Conservation (phyloP, 352 stramenopile genomes). For the Phytophthora colocasiae region DNA sequence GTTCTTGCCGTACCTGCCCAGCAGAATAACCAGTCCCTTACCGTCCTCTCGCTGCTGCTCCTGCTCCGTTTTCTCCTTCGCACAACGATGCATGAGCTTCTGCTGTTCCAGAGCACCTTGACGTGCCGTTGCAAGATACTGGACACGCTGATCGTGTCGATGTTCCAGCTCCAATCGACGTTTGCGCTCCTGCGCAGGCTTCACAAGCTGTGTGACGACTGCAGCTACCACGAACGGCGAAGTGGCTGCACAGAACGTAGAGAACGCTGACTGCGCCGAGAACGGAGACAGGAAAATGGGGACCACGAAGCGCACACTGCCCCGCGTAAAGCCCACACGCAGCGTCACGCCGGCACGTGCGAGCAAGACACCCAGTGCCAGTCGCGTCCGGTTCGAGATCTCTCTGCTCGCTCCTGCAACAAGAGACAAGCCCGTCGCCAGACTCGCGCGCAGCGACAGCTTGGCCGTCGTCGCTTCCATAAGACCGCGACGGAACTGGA, state of each 20-base stretch:
- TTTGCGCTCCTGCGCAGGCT: slow-evolving; percentile 69
- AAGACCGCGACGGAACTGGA: slow-evolving; percentile 56
- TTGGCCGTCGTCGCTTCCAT: slow-evolving; percentile 53
- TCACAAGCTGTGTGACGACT: slow-evolving; percentile 69
- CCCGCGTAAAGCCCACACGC: slow-evolving; percentile 74
- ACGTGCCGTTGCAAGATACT: slow-evolving; percentile 66
- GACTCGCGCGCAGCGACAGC: slow-evolving; percentile 57
- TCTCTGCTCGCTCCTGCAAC: slow-evolving; percentile 60
- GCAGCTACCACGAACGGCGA: slow-evolving; percentile 74
- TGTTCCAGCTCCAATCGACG: slow-evolving; percentile 57
- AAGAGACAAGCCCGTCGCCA: slow-evolving; percentile 58
- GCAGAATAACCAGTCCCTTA: slow-evolving; percentile 73
- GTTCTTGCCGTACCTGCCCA: slow-evolving; percentile 81
- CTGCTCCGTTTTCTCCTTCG: slow-evolving; percentile 63
- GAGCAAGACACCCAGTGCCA: slow-evolving; percentile 70
- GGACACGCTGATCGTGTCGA: slow-evolving; percentile 51
- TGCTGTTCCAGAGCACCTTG: slow-evolving; percentile 72
- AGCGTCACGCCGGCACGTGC: slow-evolving; percentile 66
- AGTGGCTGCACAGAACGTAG: slow-evolving; percentile 79
- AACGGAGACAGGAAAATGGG: slow-evolving; percentile 86
- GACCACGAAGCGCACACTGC: slow-evolving; percentile 83
- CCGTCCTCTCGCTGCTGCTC: slow-evolving; percentile 52
- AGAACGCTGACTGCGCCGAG: slow-evolving; percentile 66
- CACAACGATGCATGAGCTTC: slow-evolving; percentile 71
- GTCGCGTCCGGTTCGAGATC: slow-evolving; percentile 61